Conservation (phyloP, 768 basidiomycete species). For the Pisolithus sp. region DNA sequence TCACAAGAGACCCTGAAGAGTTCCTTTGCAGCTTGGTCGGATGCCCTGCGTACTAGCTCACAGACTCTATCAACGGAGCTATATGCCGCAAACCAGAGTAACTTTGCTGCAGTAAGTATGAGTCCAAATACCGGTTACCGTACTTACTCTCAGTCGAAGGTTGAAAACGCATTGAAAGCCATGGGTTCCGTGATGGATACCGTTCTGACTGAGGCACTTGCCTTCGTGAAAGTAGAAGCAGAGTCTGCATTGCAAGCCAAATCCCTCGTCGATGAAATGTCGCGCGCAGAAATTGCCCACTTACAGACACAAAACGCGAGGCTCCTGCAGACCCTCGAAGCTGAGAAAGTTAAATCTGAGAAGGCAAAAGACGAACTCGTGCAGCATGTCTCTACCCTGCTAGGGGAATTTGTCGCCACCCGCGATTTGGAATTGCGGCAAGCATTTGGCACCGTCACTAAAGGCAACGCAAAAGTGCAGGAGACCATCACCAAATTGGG, state of each 20-base stretch:
- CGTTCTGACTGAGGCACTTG: constrained; percentile 50
- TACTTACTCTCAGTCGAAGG: constrained; percentile 19
- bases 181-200: constrained; percentile 56
- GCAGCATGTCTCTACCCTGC: constrained; percentile 64
- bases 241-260: constrained; percentile 46
- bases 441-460: constrained; percentile 46
- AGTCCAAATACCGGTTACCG: neutral
- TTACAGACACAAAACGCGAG: constrained; percentile 67
- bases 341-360: constrained; percentile 61
- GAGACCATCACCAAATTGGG: constrained; percentile 42
- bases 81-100: constrained; percentile 35
- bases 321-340: constrained; percentile 53
- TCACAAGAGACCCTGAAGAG: constrained; percentile 47
- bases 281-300: constrained; percentile 48
- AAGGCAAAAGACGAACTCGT: constrained; percentile 67
- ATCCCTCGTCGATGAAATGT: constrained; percentile 39
- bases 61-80: constrained; percentile 43
- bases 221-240: constrained; percentile 51
- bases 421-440: constrained; percentile 62
- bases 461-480: constrained; percentile 52
- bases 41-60: constrained; percentile 43
- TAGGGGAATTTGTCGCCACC: constrained; percentile 63
- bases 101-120: constrained; percentile 38
- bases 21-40: constrained; percentile 51
- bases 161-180: constrained; percentile 53